A percentile compares a stretch with the other conserved stretches of the same genome.
Conservation (phyloP, 148 eudicot genomes). For the Rhododendron vialii region DNA sequence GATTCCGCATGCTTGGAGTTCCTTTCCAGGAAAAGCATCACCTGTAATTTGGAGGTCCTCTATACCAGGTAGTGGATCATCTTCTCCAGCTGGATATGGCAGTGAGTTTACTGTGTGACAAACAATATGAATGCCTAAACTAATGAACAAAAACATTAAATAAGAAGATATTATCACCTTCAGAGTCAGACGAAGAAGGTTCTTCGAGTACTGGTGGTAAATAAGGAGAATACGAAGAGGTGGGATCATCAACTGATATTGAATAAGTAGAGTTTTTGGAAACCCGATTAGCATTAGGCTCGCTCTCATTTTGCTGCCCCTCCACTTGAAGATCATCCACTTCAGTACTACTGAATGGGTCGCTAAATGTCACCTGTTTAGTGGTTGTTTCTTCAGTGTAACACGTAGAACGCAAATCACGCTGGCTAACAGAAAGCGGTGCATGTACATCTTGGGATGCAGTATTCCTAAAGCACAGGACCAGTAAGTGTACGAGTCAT, state of each 20-base stretch:
- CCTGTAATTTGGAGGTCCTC: conserved; percentile 90
- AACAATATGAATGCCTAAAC: conserved; percentile 4
- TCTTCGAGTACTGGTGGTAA: conserved; percentile 83
- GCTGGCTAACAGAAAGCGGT: conserved; percentile 32
- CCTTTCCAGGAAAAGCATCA: conserved; percentile 83
- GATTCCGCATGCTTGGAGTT: conserved; percentile 73
- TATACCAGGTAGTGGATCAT: conserved; percentile 77
- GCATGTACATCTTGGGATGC: conserved; percentile 28
- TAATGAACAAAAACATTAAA: conserved; percentile 9
- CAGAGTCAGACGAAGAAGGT: conserved; percentile 85
- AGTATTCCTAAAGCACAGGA: conserved; percentile 36
- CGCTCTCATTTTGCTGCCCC: conserved; percentile 46
- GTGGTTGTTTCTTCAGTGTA: conserved; percentile 29
- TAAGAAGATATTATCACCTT: conserved; percentile 43
- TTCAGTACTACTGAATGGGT: conserved; percentile 59
- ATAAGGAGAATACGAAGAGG: conserved; percentile 56
- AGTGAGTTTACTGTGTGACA: conserved; percentile 14
- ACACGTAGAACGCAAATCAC: conserved; percentile 27
- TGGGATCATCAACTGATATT: conserved; percentile 52
- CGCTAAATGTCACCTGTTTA: conserved; percentile 72
- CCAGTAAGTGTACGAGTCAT: neutral
- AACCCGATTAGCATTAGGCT: conserved; percentile 54
- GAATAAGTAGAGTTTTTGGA: conserved; percentile 49
- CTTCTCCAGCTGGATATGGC: conserved; percentile 70
- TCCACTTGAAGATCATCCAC: conserved; percentile 47